Conservation (phyloP, 106 monocot genomes). For the Amphibolis antarctica region DNA sequence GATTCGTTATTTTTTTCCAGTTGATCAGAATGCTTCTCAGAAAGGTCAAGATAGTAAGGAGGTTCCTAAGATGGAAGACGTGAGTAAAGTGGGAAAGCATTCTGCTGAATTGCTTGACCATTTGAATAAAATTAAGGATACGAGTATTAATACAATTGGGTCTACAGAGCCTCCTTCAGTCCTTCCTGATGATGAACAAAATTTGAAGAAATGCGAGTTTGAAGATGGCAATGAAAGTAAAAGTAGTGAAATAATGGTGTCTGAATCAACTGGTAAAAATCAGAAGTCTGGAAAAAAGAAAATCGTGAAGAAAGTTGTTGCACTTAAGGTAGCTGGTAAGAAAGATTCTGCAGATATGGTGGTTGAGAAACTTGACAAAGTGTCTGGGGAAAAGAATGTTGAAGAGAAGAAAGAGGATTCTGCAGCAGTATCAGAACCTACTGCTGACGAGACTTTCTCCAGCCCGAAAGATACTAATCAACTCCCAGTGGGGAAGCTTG, state of each 20-base stretch:
- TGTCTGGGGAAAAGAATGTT: conserved; percentile 14
- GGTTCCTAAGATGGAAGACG: neutral
- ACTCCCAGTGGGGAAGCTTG: conserved; percentile 20
- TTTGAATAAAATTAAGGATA: conserved; percentile 9
- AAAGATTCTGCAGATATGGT: neutral
- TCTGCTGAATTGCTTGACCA: neutral
- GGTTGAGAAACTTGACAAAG: conserved; percentile 19
- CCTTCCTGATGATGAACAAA: conserved; percentile 13
- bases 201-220: conserved; percentile 14
- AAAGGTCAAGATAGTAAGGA: conserved; percentile 2
- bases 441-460: conserved; percentile 25
- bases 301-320: conserved; percentile 26
- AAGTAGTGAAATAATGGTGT: conserved; percentile 3
- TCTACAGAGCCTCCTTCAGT: conserved; percentile 13
- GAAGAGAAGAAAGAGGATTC: conserved; percentile 10
- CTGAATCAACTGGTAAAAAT: neutral
- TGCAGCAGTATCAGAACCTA: conserved; percentile 8
- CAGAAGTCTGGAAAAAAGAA: conserved; percentile 6
- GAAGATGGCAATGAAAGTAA: conserved; percentile 4
- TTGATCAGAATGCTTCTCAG: neutral
- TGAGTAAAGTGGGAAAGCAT: conserved; percentile 19
- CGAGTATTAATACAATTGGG: conserved; percentile 9
- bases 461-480: conserved; percentile 33
- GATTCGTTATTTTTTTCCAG: neutral
- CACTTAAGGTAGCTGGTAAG: conserved; percentile 2